Percentiles rank a stretch among this genome's conserved stretches.
Evolutionary conservation across 352 stramenopile genomes (phyloP).

Genomic region (Phytopythium sindhum): DNA sequence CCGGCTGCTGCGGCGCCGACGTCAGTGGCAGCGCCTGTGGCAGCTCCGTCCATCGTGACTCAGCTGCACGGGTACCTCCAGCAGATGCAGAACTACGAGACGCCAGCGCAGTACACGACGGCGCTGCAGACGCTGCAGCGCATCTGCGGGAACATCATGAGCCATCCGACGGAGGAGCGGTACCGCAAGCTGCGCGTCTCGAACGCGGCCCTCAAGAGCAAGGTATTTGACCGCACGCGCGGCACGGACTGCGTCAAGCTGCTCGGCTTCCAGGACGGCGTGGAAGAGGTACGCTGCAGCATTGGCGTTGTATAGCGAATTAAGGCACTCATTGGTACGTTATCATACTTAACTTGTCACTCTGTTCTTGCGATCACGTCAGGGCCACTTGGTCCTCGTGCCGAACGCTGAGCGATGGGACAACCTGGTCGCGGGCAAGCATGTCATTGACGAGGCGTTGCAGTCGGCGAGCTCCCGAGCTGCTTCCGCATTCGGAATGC

Average conservation of each 20-base stretch:
- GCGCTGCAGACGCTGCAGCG: conserved; percentile 72
- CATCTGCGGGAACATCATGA: conserved; percentile 80
- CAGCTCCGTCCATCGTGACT: conserved; percentile 9
- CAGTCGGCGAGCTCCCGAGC: conserved; percentile 6
- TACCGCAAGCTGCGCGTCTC: conserved; percentile 70
- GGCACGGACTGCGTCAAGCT: conserved; percentile 60
- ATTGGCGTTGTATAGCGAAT: neutral
- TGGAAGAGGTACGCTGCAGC: conserved; percentile 45
- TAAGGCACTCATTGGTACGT: neutral
- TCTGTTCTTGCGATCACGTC: conserved; percentile 1
- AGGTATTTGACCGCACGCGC: conserved; percentile 53
- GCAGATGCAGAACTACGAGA: conserved; percentile 48
- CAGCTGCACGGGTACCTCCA: conserved; percentile 49
- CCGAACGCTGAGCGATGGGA: conserved; percentile 76
- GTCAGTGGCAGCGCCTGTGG: conserved; percentile 6
- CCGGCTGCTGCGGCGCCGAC: conserved; percentile 12
- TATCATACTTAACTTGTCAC: neutral
- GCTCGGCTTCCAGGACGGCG: conserved; percentile 65
- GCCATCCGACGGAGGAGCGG: conserved; percentile 69
- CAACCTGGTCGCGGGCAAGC: conserved; percentile 58
- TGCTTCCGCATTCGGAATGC: conserved; percentile 13
- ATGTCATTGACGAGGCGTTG: conserved; percentile 53
- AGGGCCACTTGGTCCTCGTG: conserved; percentile 67
- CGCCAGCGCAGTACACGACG: conserved; percentile 32
- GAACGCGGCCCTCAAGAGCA: conserved; percentile 63